These are phyloP conservation scores for Nemania bipapillata DNA, from an alignment of 2,329 filamentous ascomycete genomes.

Conservation along the genomic window DNA sequence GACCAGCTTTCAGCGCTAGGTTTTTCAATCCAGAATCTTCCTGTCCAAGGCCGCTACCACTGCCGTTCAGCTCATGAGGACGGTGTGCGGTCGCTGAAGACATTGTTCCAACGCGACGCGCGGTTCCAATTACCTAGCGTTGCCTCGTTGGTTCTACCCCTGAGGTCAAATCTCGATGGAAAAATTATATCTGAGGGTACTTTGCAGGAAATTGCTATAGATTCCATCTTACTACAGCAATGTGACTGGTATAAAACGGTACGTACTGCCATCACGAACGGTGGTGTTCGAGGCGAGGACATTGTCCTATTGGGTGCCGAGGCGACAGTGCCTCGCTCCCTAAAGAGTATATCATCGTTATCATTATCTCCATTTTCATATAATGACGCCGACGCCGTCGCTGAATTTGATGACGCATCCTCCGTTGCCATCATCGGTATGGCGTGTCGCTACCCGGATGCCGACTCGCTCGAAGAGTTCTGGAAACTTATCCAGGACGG, in stretches of 20 bases:
- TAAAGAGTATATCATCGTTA: neutral
- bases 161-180: neutral
- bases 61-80: no score
- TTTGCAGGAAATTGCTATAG: neutral
- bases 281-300: no score
- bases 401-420: neutral
- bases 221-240: neutral
- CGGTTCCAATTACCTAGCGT: no score
- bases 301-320: neutral
- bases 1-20: no score
- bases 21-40: no score
- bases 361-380: neutral
- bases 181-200: neutral
- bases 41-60: no score
- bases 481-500: neutral
- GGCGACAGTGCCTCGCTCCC: neutral
- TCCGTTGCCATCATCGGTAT: conserved; percentile 15
- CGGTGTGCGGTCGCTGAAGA: no score
- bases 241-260: neutral
- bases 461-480: neutral
- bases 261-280: no score
- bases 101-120: no score
- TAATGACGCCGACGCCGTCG: neutral
- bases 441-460: conserved; percentile 9
- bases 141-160: neutral